Evolutionary conservation across 2,329 filamentous ascomycete species (phyloP).

Genomic region (Gremmenia infestans): DNA sequence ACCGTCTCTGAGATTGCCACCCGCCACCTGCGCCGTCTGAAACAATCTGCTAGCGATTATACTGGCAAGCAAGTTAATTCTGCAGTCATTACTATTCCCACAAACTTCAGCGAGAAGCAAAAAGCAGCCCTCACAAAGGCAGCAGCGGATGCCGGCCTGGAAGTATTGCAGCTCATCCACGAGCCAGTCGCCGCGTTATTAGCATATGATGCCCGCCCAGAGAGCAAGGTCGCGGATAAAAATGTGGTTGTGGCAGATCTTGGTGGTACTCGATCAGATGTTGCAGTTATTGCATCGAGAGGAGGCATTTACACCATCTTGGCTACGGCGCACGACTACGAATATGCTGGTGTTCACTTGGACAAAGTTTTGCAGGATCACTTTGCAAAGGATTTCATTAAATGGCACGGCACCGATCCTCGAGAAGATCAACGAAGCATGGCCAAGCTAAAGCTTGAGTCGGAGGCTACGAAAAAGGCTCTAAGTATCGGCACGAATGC

Average conservation of each 20-base stretch:
- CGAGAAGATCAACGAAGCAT: conserved; percentile 73
- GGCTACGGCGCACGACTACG: conserved; percentile 91
- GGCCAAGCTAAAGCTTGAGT: conserved; percentile 88
- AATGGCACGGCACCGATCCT: conserved; percentile 85
- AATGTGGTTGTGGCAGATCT: conserved; percentile 86
- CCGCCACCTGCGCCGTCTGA: conserved; percentile 77
- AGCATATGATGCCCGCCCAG: conserved; percentile 83
- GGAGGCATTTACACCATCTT: conserved; percentile 96
- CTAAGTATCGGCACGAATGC: conserved; percentile 85
- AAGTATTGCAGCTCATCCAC: conserved; percentile 87
- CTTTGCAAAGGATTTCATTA: conserved; percentile 98
- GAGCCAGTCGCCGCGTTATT: conserved; percentile 87
- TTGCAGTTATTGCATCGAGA: conserved; percentile 83
- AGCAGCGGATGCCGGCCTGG: conserved; percentile 74
- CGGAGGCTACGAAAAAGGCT: conserved; percentile 87
- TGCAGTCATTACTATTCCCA: conserved; percentile 91
- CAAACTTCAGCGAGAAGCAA: conserved; percentile 86
- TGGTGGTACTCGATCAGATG: conserved; percentile 87
- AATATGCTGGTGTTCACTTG: conserved; percentile 78
- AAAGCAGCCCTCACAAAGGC: conserved; percentile 73
- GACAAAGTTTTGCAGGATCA: conserved; percentile 92
- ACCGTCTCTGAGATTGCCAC: conserved; percentile 77
- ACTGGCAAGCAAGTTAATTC: conserved; percentile 89
- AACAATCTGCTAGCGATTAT: conserved; percentile 81
- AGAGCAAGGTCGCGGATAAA: conserved; percentile 75